A percentile compares a stretch with the other conserved stretches of the same genome.
phyloP scores from a whole-genome alignment of 169 alveolate genomes.

The Plasmodium ovale region DNA sequence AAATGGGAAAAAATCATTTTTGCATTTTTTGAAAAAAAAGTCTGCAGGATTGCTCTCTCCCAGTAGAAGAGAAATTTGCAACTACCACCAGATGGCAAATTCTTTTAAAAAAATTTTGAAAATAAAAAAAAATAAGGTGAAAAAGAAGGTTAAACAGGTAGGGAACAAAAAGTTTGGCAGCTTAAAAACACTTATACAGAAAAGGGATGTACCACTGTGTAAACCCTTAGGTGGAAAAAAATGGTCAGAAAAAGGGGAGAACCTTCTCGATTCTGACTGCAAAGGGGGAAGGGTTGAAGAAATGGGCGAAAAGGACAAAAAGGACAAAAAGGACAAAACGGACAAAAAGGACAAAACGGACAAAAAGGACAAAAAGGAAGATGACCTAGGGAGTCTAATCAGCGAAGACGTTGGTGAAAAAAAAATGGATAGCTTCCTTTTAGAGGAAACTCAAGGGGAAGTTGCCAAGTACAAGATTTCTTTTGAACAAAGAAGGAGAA shows the following conservation, averaged over 20 bases:
- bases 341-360: not conserved
- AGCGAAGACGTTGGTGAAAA: no score
- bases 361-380: not conserved
- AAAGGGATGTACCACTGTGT: not conserved
- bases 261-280: not conserved
- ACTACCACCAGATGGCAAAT: not conserved
- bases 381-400: no score
- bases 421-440: no score
- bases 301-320: not conserved
- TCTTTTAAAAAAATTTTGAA: not conserved
- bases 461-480: no score
- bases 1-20: not conserved
- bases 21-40: not conserved
- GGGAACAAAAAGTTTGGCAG: not conserved
- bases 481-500: no score
- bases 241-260: not conserved
- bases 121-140: slow-evolving; percentile 1
- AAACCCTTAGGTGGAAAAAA: not conserved
- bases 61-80: not conserved
- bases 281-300: no score
- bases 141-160: not conserved
- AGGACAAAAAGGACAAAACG: not conserved
- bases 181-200: not conserved
- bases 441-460: no score
- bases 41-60: not conserved